Conservation (phyloP, 192 early-diverging fungal species). For the Backusella psychrophila region DNA sequence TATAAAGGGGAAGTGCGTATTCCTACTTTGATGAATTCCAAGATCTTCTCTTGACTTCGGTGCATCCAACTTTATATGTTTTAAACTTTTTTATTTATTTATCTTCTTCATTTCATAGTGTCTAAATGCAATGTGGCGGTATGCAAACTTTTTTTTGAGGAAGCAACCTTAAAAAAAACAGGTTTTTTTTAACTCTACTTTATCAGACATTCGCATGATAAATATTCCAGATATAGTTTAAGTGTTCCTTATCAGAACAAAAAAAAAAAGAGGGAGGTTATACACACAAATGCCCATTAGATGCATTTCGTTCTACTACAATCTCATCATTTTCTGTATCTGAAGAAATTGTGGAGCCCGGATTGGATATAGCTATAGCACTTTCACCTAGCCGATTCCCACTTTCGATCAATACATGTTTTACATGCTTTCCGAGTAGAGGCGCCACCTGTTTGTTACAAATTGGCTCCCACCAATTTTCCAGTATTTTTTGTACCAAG, state of each 20-base stretch:
- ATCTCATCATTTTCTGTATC: conserved; percentile 3
- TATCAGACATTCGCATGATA: not conserved
- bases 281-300: not conserved
- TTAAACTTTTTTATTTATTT: not conserved
- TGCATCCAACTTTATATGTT: not conserved
- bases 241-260: not conserved
- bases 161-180: not conserved
- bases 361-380: not conserved
- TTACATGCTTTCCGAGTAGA: conserved; percentile 19
- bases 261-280: not conserved
- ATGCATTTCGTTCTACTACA: not conserved
- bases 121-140: not conserved
- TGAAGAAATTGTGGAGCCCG: not conserved
- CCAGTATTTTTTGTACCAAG: conserved; percentile 42
- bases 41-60: not conserved
- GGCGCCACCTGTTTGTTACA: conserved; percentile 22
- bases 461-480: conserved; percentile 44
- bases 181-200: not conserved
- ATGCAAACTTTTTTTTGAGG: not conserved
- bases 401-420: conserved; percentile 17
- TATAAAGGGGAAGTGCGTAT: not conserved
- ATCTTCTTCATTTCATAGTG: not conserved
- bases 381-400: not conserved
- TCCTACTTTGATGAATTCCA: not conserved
- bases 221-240: not conserved